Evolutionary conservation across 768 basidiomycete genomes (phyloP), one percentile per base, ranked within the genome.

Genomic region (Trametopsis cervina): DNA sequence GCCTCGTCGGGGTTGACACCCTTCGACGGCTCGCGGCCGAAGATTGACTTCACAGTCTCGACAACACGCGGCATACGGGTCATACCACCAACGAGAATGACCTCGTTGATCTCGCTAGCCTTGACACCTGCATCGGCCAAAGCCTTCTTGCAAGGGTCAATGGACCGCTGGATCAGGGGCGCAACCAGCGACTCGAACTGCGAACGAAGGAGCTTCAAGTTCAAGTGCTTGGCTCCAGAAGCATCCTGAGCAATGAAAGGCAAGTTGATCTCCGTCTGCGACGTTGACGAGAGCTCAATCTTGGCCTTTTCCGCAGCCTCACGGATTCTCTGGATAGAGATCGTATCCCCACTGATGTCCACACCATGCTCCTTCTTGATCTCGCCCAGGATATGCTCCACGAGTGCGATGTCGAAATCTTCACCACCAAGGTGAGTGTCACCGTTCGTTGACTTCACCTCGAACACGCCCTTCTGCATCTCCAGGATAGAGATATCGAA

Each of bases 241-340:
- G 89, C 90, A 60, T 93, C 93, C 20, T 93, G 92, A 40, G 95
- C 94, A 72, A 99, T 95, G 78, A 97, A 99, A 2, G 96, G 96
- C 57, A 98, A 66, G 68, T 96, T 97, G 71, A 98, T 81, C 66
- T 99, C 96, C 24, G 96, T 99, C 65, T 97, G 90, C 0, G 87
- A 74, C 2, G 94, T 89, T 10, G 90, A 93, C 10, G 93, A 97
- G 21, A 99, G 74, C 64, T 98, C 95, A 43, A 96, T 94, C 81
- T 99, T 99, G 56, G 96, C 96, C 75, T 97, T 97, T 77, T 99
- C 96, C 11, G 95, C 92, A 17, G 96, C 96, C 68, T 99, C 96
- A 59, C 96, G 92, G 54, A 99, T 91, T 69, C 96, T 92, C 68
- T 98, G 96, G 57, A 99, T 89, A 5, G 96, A 94, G 88, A 97